Conservation (phyloP, 2,329 filamentous ascomycete genomes). For the Diplodia sapinea region DNA sequence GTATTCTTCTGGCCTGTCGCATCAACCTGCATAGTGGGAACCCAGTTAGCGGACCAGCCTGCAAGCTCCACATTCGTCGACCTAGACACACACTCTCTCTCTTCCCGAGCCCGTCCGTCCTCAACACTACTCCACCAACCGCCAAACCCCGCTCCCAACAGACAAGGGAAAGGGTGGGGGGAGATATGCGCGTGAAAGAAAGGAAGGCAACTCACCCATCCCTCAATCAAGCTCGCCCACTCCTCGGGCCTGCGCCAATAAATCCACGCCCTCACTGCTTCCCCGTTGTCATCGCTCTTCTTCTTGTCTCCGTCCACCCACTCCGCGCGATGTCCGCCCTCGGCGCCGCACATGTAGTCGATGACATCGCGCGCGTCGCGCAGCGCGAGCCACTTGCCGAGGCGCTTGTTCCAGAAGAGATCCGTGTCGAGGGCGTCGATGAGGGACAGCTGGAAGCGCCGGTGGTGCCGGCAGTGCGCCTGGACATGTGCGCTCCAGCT, state of each 20-base stretch:
- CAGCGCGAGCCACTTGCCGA: conserved; percentile 55
- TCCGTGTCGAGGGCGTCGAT: conserved; percentile 64
- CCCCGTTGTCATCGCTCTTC: conserved; percentile 34
- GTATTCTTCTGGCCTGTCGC: conserved; percentile 85
- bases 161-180: not conserved
- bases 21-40: conserved; percentile 58
- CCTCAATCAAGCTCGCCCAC: conserved; percentile 80
- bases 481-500: conserved; percentile 90
- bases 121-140: not conserved
- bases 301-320: conserved; percentile 55
- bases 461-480: conserved; percentile 79
- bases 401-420: conserved; percentile 59
- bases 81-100: not conserved
- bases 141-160: not conserved
- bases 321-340: conserved; percentile 66
- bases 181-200: too few relatives aligned
- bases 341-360: conserved; percentile 60
- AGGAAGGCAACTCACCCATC: conserved; percentile 58
- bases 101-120: too few relatives aligned
- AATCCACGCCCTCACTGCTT: conserved; percentile 64
- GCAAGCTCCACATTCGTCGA: too few relatives aligned
- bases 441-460: conserved; percentile 76
- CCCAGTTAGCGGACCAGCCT: not conserved
- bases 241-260: conserved; percentile 89
- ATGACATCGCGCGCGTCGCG: conserved; percentile 61